Base-by-base conservation (phyloP, 768 basidiomycete species). In the Crucibulum laeve region DNA sequence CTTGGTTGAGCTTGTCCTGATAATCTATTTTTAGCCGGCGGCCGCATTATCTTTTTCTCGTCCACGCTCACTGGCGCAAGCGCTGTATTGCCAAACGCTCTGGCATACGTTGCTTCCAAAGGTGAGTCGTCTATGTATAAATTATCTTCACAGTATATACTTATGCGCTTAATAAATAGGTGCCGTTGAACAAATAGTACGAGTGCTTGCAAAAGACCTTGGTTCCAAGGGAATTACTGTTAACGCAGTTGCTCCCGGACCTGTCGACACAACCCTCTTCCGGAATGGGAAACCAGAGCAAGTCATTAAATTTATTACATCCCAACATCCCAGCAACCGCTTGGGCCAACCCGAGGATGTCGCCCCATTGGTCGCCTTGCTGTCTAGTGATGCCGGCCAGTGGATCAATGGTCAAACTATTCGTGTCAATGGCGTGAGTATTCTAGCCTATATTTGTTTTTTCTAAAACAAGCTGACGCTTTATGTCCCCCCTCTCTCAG, bases 401-500 rank as follows among this genome's bases (percentile, higher is more conserved):
- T 80, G 80, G 79, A 59, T 80, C 5, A 80, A 74, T 48, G 78
- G 79, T 0, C 76, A 80, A 57, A 78, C 72, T 46, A 62, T 80
- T n/a, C 61, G 68, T 14, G 73, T 75, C 7, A 77, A 80, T 53
- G 79, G 81, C 53, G 81, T 78, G 44, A 59, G 77, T 63, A n/a
- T 30, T 8, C 28, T 8, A 8, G n/a, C 19, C 35, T 4, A 3
- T n/a, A n/a, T 37, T 37, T 21, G 2, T 37, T n/a, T 3, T 13
- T 37, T 18, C 19, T n/a, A 14, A 14, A 11, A 10, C 13, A 3
- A n/a, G 13, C 19, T n/a, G 10, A 18, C 10, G n/a, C n/a, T n/a
- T n/a, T n/a, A 8, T 37, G 35, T 10, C 35, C 19, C 19, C 3
- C 14, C 18, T 14, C 4, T 10, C 13, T 10, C 35, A 37, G 35